Evolutionary conservation across 1,284 basidiomycete species (phyloP).

Genomic region (Boletus semigastroideus): DNA sequence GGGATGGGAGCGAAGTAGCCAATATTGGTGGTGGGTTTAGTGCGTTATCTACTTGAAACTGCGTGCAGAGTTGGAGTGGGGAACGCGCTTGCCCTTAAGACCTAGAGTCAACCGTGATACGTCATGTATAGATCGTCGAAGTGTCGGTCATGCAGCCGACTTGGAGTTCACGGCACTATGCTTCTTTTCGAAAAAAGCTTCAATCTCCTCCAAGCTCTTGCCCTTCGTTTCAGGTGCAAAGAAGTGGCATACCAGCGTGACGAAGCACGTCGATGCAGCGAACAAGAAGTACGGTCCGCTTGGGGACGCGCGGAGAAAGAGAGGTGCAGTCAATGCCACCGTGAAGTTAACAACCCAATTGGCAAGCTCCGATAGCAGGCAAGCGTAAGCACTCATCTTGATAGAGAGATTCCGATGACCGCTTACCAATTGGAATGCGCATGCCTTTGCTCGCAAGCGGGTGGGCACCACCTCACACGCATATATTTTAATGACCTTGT

Average conservation of each 20-base stretch:
- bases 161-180: background rate
- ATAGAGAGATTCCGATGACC: slow-evolving; percentile 28
- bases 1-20: background rate
- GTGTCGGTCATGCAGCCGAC: slow-evolving; percentile 2
- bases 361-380: slow-evolving; percentile 22
- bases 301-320: slow-evolving; percentile 44
- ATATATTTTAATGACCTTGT: slow-evolving; percentile 33
- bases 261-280: slow-evolving; percentile 38
- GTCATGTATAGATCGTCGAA: background rate
- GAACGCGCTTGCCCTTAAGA: background rate
- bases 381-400: slow-evolving; percentile 18
- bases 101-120: background rate
- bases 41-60: background rate
- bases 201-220: slow-evolving; percentile 43
- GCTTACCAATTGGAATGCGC: slow-evolving; percentile 44
- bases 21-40: background rate
- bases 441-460: slow-evolving; percentile 32
- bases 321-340: slow-evolving; percentile 46
- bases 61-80: background rate
- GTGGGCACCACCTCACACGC: slow-evolving; percentile 34
- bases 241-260: slow-evolving; percentile 39
- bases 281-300: slow-evolving; percentile 53
- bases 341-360: slow-evolving; percentile 41
- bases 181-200: slow-evolving; percentile 36
- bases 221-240: slow-evolving; percentile 49